These are phyloP conservation scores for Candida ficus DNA, from an alignment of 805 yeast species.

Conservation along the genomic window DNA sequence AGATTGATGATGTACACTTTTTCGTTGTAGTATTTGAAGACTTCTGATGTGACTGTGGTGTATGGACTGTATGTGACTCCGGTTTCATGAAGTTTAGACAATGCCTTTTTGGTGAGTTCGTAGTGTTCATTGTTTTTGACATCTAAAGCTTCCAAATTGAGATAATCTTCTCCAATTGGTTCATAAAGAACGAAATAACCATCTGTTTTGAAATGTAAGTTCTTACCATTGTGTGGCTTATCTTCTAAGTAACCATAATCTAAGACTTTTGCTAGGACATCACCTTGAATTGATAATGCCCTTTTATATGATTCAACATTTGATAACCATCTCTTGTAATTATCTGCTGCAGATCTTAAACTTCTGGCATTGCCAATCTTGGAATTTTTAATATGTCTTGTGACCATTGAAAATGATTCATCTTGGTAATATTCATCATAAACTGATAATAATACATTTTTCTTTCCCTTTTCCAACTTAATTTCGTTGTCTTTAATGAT, in stretches of 20 bases:
- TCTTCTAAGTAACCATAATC: constrained; percentile 26
- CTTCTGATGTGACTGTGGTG: constrained; percentile 10
- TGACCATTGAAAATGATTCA: constrained; percentile 11
- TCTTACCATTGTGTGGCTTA: constrained; percentile 13
- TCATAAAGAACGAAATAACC: constrained; percentile 24
- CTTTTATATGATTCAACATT: constrained; percentile 19
- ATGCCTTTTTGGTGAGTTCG: constrained; percentile 11
- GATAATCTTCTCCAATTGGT: constrained; percentile 16
- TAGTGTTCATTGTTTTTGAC: constrained; percentile 9
- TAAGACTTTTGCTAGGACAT: constrained; percentile 18
- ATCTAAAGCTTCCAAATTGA: constrained; percentile 9
- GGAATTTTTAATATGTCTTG: constrained; percentile 14
- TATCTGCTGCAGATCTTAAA: constrained; percentile 11
- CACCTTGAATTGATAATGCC: constrained; percentile 19
- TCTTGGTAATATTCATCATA: constrained; percentile 25
- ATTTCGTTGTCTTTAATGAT: background rate
- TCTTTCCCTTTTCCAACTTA: background rate
- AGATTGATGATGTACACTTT: constrained; percentile 20
- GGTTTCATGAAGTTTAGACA: constrained; percentile 16
- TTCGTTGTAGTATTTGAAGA: constrained; percentile 16
- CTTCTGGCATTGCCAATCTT: constrained; percentile 10
- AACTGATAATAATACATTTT: constrained; percentile 18
- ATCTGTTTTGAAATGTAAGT: constrained; percentile 22
- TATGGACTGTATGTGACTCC: constrained; percentile 22
- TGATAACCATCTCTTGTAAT: constrained; percentile 18